Evolutionary conservation across 2,329 filamentous ascomycete genomes (phyloP).

Genomic region (Calonectria hongkongensis): DNA sequence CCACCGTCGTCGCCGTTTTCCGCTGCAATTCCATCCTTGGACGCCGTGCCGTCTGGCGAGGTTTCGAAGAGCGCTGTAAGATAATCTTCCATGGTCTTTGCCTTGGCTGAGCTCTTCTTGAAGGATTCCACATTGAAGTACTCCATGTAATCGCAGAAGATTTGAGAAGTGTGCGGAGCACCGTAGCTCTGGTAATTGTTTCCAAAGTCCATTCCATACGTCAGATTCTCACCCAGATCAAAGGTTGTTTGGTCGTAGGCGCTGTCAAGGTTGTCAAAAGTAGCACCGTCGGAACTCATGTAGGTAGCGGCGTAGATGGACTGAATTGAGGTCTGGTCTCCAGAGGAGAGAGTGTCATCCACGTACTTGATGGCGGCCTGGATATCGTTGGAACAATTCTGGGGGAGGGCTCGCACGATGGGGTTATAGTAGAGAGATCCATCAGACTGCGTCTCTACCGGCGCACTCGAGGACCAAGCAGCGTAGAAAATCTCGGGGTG

Average conservation of each 20-base stretch:
- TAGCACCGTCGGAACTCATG: not conserved
- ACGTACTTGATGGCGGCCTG: conserved; percentile 66
- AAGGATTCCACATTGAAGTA: conserved; percentile 28
- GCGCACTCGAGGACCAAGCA: conserved; percentile 69
- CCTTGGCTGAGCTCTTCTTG: not conserved
- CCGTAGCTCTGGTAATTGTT: conserved; percentile 33
- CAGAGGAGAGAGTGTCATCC: conserved; percentile 57
- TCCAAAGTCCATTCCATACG: conserved; percentile 35
- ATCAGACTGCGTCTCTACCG: conserved; percentile 66
- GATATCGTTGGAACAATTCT: conserved; percentile 69
- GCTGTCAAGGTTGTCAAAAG: not conserved
- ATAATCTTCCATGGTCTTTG: not conserved
- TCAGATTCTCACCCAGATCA: conserved; percentile 34
- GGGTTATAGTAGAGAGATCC: conserved; percentile 70
- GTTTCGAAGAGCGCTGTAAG: conserved; percentile 21
- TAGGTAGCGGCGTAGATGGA: conserved; percentile 20
- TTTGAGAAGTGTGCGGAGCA: conserved; percentile 17
- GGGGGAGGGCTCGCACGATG: conserved; percentile 66
- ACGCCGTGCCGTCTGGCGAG: not conserved
- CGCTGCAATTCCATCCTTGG: conserved; percentile 34
- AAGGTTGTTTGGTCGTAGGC: conserved; percentile 11
- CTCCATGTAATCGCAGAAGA: conserved; percentile 39
- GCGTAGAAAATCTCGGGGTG: conserved; percentile 70
- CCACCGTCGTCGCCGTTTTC: conserved; percentile 31
- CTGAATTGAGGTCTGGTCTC: not conserved